Evolutionary conservation across 2,329 filamentous ascomycete genomes (phyloP).

Genomic region (Penicillium sclerotigenum): DNA sequence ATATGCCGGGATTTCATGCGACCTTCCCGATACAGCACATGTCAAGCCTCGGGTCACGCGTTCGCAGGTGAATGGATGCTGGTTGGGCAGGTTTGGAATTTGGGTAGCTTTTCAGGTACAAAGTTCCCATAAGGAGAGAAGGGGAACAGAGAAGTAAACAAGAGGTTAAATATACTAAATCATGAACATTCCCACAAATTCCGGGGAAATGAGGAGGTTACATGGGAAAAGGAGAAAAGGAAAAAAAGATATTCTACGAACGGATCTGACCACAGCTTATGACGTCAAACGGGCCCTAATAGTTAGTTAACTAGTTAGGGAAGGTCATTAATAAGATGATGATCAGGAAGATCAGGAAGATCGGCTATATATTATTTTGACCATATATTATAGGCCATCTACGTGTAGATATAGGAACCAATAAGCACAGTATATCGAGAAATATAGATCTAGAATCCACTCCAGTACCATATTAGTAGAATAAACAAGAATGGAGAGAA

Average conservation of each 20-base stretch:
- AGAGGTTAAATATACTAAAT: background rate
- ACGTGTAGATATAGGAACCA: background rate
- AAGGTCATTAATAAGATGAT: background rate
- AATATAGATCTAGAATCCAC: background rate
- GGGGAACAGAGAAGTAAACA: background rate
- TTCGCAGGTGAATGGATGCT: background rate
- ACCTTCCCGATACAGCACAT: background rate
- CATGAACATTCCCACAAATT: background rate
- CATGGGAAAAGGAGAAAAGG: background rate
- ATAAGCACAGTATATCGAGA: background rate
- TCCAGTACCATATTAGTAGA: background rate
- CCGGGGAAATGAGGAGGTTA: background rate
- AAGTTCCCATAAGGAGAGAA: background rate
- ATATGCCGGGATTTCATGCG: constrained; percentile 1
- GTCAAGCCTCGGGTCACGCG: background rate
- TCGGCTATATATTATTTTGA: background rate
- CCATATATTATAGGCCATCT: background rate
- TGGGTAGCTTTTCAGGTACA: constrained; percentile 6
- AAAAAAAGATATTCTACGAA: background rate
- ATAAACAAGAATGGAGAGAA: background rate
- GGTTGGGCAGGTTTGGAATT: background rate
- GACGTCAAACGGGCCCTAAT: background rate
- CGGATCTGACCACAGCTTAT: background rate
- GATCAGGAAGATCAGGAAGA: too few relatives aligned
- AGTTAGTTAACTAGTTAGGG: too few relatives aligned